phyloP scores from a whole-genome alignment of 2,329 filamentous ascomycete genomes.

The Cercospora sesami region DNA sequence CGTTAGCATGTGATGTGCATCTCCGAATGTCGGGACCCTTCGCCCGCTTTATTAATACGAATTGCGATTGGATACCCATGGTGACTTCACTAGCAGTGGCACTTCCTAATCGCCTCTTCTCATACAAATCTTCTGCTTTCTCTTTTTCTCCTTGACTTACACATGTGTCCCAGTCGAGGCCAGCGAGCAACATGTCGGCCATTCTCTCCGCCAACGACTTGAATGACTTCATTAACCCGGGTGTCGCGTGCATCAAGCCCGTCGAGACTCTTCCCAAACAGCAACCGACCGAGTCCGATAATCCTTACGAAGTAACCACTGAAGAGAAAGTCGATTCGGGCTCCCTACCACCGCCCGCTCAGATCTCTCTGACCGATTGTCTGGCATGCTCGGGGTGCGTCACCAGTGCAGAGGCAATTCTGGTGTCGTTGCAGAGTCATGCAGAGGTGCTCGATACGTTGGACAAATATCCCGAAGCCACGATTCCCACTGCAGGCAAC shows the following conservation, averaged over 20 bases:
- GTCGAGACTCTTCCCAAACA: constrained; percentile 81
- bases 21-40: constrained; percentile 11
- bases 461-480: constrained; percentile 55
- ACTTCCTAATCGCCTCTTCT: constrained; percentile 10
- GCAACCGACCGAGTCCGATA: constrained; percentile 46
- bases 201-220: constrained; percentile 95
- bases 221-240: constrained; percentile 98
- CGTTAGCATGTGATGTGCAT: constrained; percentile 2
- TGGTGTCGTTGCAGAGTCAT: constrained; percentile 92
- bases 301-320: constrained; percentile 82
- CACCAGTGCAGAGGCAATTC: constrained; percentile 94
- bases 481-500: constrained; percentile 6
- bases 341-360: constrained; percentile 66
- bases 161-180: constrained; percentile 37
- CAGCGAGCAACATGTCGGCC: constrained; percentile 70
- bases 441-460: constrained; percentile 82
- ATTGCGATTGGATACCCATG: constrained; percentile 3
- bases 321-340: constrained; percentile 69
- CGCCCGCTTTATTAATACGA: constrained; percentile 15
- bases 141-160: neutral
- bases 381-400: constrained; percentile 97
- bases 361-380: constrained; percentile 96
- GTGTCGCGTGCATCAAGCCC: constrained; percentile 97
- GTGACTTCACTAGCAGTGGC: constrained; percentile 6
- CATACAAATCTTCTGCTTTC: neutral